Percentiles rank a stretch among this genome's conserved stretches.
phyloP scores from a whole-genome alignment of 768 basidiomycete genomes.

The Auricularia auricula-judae region DNA sequence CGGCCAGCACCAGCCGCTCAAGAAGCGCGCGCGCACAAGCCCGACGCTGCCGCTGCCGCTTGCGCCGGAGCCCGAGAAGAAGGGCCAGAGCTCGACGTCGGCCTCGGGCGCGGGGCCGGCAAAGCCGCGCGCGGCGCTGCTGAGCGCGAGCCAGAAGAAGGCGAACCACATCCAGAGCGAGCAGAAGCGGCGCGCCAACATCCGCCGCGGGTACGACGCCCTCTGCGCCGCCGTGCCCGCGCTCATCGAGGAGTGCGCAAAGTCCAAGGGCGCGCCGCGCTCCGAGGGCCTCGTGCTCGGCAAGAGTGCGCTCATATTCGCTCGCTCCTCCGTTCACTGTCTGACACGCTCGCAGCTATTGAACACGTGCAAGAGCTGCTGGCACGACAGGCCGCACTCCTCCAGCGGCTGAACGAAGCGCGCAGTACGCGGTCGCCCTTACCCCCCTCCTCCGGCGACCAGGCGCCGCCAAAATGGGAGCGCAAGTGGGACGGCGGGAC shows the following conservation, averaged over 20 bases:
- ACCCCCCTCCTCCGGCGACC: slow-evolving; percentile 37
- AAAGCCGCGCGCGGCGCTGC: slow-evolving; percentile 23
- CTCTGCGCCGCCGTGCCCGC: slow-evolving; percentile 77
- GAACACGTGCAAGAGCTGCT: slow-evolving; percentile 69
- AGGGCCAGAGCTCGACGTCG: background rate
- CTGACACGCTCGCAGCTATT: slow-evolving; percentile 45
- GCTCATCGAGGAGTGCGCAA: slow-evolving; percentile 43
- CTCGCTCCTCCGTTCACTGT: slow-evolving; percentile 1
- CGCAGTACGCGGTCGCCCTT: slow-evolving; percentile 43
- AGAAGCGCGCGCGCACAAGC: no score
- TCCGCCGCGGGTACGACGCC: slow-evolving; percentile 79
- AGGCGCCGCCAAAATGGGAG: slow-evolving; percentile 44
- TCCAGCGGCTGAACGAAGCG: slow-evolving; percentile 49
- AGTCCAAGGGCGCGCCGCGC: slow-evolving; percentile 63
- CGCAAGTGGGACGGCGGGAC: slow-evolving; percentile 75
- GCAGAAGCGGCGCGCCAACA: slow-evolving; percentile 88
- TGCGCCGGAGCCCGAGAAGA: background rate
- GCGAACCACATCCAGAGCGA: slow-evolving; percentile 91
- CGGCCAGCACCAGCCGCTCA: no score
- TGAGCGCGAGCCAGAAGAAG: slow-evolving; percentile 81
- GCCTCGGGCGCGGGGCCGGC: background rate
- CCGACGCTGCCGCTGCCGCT: no score
- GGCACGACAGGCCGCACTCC: slow-evolving; percentile 43
- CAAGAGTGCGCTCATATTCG: slow-evolving; percentile 53
- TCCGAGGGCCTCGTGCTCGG: slow-evolving; percentile 84